These are phyloP conservation scores for Obelidium mucronatum DNA, from an alignment of 192 early-diverging fungal genomes.

Conservation along the genomic window DNA sequence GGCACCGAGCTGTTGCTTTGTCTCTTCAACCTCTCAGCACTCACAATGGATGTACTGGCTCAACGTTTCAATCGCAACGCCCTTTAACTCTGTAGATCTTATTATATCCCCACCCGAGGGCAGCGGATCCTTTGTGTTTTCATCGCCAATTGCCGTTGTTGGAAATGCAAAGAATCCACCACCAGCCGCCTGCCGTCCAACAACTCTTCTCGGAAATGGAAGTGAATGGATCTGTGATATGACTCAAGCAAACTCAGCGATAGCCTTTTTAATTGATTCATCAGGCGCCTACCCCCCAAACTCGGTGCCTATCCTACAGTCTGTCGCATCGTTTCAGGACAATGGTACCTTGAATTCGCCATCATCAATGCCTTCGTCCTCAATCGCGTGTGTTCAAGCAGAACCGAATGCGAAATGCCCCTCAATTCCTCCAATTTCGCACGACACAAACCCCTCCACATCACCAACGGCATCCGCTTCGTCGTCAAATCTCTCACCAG, in stretches of 20 bases:
- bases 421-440: neutral
- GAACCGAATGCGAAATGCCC: neutral
- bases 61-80: neutral
- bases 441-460: neutral
- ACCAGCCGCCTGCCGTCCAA: neutral
- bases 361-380: neutral
- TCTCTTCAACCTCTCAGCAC: neutral
- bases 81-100: neutral
- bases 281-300: neutral
- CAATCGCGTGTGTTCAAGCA: neutral
- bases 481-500: neutral
- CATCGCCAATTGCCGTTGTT: neutral
- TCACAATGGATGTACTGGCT: neutral
- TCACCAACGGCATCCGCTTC: neutral
- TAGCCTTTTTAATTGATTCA: neutral
- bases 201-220: neutral
- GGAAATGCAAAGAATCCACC: neutral
- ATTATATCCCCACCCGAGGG: neutral
- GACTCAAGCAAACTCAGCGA: neutral
- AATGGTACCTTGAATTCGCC: neutral
- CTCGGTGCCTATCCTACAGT: neutral
- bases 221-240: neutral
- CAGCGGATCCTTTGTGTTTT: neutral
- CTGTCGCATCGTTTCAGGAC: neutral
- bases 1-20: neutral